Percentiles rank a stretch among this genome's conserved stretches.
These are phyloP conservation scores for Penicillium dipodomyicola DNA, from an alignment of 495 filamentous ascomycete species.

Conservation along the genomic window DNA sequence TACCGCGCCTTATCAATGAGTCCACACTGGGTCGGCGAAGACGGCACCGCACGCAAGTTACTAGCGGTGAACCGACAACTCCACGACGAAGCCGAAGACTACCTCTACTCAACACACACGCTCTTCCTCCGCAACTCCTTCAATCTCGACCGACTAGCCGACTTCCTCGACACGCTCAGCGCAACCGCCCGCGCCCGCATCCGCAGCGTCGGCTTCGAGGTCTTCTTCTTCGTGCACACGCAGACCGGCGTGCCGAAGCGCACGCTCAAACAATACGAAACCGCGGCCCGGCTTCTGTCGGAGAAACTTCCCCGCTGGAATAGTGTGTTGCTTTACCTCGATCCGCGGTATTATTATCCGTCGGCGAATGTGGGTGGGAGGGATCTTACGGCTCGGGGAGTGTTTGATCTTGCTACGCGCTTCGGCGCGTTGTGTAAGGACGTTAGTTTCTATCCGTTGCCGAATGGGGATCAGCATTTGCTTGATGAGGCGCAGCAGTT, in stretches of 20 bases:
- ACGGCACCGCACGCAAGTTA: conserved; percentile 32
- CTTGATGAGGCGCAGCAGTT: conserved; percentile 29
- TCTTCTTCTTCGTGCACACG: conserved; percentile 43
- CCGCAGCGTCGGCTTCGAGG: conserved; percentile 43
- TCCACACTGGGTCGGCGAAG: conserved; percentile 37
- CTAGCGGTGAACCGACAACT: conserved; percentile 39
- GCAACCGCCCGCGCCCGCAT: conserved; percentile 32
- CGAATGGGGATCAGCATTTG: conserved; percentile 25
- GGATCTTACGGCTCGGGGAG: conserved; percentile 33
- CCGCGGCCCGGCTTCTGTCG: conserved; percentile 23
- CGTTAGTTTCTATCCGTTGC: conserved; percentile 34
- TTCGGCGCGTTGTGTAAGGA: conserved; percentile 31
- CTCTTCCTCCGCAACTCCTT: conserved; percentile 46
- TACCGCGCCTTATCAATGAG: conserved; percentile 39
- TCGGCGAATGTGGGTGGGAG: conserved; percentile 28
- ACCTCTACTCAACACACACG: conserved; percentile 40
- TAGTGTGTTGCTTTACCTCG: conserved; percentile 35
- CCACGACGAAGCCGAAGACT: conserved; percentile 43
- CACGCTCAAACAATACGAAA: conserved; percentile 34
- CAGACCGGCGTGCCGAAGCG: conserved; percentile 40
- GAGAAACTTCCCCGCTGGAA: conserved; percentile 31
- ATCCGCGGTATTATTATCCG: conserved; percentile 41
- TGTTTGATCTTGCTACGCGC: conserved; percentile 32
- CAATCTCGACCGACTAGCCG: conserved; percentile 34
- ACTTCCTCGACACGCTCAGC: conserved; percentile 40